Evolutionary conservation across 1,139 yeast genomes (phyloP), one percentile per base, ranked within the genome.

Genomic region (Yamadazyma spencermartinsiae): DNA sequence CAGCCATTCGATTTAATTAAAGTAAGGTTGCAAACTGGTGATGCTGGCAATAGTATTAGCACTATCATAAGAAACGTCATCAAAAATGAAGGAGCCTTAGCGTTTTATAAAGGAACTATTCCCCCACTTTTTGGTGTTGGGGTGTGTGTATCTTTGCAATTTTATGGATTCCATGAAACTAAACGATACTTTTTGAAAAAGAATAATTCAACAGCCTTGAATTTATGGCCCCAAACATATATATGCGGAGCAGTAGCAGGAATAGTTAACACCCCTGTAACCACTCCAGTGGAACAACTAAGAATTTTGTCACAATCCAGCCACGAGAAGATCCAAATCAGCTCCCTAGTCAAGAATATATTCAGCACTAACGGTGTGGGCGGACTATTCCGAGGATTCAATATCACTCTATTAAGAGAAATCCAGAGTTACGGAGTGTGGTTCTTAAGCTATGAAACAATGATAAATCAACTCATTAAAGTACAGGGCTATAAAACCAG

Each of bases 391-490:
- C 63, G 90, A 41, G 90, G 90, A 0, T 64, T 69, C 20, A 61
- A 69, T 5, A 73, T 85, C 38, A 85, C 94, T 0, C 52, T 82
- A 2, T 38, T 77, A 3, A 68, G 94, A 47, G 95, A 86, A 53
- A 69, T 80, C 8, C 94, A 86, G 55, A 90, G 92, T 0, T 85
- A 85, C 51, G 95, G 95, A 12, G 80, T 83, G 12, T 86, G 94
- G 94, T 86, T 86, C 50, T 61, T 82, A 43, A 71, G 89, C 0
- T 86, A 82, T 56, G 95, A 86, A 54, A 70, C 67, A 31, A 60
- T 85, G 38, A 78, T 85, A 52, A 66, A 65, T 35, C 56, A 60
- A 37, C 65, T 78, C 14, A 59, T 66, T 25, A 52, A 55, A 23
- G 15, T 19, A 3, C 49, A 50, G 10, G 57, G 61, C 32, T 69